Conservation (phyloP, 768 basidiomycete species). For the Saitozyma sp. region DNA sequence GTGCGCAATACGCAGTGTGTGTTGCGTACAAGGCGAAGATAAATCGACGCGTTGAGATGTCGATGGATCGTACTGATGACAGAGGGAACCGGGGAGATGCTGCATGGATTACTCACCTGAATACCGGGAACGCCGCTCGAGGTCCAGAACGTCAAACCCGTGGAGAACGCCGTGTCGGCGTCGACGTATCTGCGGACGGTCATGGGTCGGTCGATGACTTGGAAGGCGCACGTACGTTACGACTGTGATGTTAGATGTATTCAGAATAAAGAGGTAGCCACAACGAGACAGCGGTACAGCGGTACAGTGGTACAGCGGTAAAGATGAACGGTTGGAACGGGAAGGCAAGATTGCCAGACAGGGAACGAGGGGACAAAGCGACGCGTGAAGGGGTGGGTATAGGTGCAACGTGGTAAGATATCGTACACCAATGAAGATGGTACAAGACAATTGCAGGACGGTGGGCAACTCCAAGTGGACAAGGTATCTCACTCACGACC, state of each 20-base stretch:
- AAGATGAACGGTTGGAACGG: too few relatives aligned
- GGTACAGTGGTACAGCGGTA: too few relatives aligned
- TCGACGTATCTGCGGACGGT: conserved; percentile 34
- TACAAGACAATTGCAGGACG: too few relatives aligned
- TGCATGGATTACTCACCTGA: conserved; percentile 27
- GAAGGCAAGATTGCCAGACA: too few relatives aligned
- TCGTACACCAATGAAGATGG: too few relatives aligned
- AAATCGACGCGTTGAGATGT: not conserved
- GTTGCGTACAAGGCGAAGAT: not conserved
- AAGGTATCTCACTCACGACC: conserved; percentile 33
- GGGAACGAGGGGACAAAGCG: too few relatives aligned
- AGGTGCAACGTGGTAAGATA: too few relatives aligned
- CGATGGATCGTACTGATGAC: not conserved
- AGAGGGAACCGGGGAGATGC: too few relatives aligned
- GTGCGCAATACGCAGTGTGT: too few relatives aligned
- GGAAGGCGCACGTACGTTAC: conserved; percentile 29
- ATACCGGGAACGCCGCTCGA: conserved; percentile 44
- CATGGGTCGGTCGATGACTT: not conserved
- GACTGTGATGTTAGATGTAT: conserved; percentile 14
- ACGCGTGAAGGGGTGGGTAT: not conserved
- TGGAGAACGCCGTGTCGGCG: conserved; percentile 28
- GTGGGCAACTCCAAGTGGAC: too few relatives aligned
- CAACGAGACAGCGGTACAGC: too few relatives aligned
- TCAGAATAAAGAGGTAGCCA: too few relatives aligned
- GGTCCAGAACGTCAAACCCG: conserved; percentile 48